A percentile compares a stretch with the other conserved stretches of the same genome.
phyloP scores from a whole-genome alignment of 2,329 filamentous ascomycete genomes.

The Calonectria naviculata region DNA sequence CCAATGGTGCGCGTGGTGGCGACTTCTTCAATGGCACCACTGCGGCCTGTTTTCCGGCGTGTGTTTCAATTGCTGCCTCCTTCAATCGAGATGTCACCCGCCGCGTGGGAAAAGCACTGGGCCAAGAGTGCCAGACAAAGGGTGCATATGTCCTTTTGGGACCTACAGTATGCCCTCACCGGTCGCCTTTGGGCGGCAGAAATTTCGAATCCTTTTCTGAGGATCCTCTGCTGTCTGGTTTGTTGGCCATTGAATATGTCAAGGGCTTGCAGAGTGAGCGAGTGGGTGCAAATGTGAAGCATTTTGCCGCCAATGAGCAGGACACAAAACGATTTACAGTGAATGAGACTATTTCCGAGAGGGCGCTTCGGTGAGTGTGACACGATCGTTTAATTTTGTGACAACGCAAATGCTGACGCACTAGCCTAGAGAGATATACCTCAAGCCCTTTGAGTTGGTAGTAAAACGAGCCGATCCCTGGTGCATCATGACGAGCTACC shows the following conservation, averaged over 20 bases:
- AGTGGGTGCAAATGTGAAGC: conserved; percentile 47
- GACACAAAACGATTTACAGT: conserved; percentile 47
- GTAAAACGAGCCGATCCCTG: conserved; percentile 65
- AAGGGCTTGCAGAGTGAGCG: conserved; percentile 45
- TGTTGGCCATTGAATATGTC: conserved; percentile 41
- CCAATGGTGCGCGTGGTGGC: conserved; percentile 27
- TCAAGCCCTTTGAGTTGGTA: conserved; percentile 72
- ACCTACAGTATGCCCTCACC: conserved; percentile 70
- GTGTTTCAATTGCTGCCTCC: conserved; percentile 42
- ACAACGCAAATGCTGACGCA: background rate
- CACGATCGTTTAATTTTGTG: background rate
- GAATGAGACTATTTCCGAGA: conserved; percentile 60
- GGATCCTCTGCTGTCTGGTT: conserved; percentile 46
- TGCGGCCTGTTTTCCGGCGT: conserved; percentile 38
- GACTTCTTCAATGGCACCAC: conserved; percentile 28
- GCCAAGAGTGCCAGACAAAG: conserved; percentile 50
- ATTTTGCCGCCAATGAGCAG: conserved; percentile 58
- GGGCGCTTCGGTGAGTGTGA: conserved; percentile 58
- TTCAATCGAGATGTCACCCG: conserved; percentile 45
- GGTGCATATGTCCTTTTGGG: conserved; percentile 68
- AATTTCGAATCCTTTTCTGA: conserved; percentile 73
- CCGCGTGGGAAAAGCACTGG: conserved; percentile 20
- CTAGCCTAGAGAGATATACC: conserved; percentile 63
- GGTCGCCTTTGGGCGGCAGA: conserved; percentile 58
- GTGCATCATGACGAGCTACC: conserved; percentile 70